A percentile compares a stretch with the other conserved stretches of the same genome.
phyloP scores from a whole-genome alignment of 2,329 filamentous ascomycete genomes.

The Drechslera avenae region DNA sequence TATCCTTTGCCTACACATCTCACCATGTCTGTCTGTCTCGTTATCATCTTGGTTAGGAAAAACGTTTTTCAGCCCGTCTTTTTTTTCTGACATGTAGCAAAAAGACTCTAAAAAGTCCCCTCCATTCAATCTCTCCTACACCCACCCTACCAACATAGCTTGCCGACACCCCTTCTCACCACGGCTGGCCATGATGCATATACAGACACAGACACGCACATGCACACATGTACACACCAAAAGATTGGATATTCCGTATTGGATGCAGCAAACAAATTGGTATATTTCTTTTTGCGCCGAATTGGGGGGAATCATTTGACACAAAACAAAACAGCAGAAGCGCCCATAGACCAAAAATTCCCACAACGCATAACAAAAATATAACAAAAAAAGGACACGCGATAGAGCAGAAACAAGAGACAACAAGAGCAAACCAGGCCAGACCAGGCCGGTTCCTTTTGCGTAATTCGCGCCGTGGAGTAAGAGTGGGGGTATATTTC shows the following conservation, averaged over 20 bases:
- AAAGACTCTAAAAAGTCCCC: too few species aligned
- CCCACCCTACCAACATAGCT: too few species aligned
- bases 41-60: too few species aligned
- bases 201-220: neutral
- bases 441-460: slow-evolving; percentile 33
- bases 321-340: slow-evolving; percentile 26
- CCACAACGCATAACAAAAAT: slow-evolving; percentile 3
- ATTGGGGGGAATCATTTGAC: slow-evolving; percentile 3
- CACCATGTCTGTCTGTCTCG: too few species aligned
- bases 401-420: slow-evolving; percentile 22
- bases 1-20: too few species aligned
- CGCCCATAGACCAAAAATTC: slow-evolving; percentile 20
- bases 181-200: too few species aligned
- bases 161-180: too few species aligned
- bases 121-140: too few species aligned
- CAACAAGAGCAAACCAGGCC: slow-evolving; percentile 34
- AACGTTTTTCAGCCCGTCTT: too few species aligned
- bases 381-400: slow-evolving; percentile 16
- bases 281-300: slow-evolving; percentile 10
- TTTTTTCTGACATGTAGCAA: too few species aligned
- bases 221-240: neutral
- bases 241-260: neutral
- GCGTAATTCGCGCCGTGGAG: slow-evolving; percentile 40
- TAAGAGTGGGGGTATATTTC: slow-evolving; percentile 49
- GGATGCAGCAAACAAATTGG: slow-evolving; percentile 8